Evolutionary conservation across 805 yeast genomes (phyloP).

Genomic region (Yamadazyma laniorum): DNA sequence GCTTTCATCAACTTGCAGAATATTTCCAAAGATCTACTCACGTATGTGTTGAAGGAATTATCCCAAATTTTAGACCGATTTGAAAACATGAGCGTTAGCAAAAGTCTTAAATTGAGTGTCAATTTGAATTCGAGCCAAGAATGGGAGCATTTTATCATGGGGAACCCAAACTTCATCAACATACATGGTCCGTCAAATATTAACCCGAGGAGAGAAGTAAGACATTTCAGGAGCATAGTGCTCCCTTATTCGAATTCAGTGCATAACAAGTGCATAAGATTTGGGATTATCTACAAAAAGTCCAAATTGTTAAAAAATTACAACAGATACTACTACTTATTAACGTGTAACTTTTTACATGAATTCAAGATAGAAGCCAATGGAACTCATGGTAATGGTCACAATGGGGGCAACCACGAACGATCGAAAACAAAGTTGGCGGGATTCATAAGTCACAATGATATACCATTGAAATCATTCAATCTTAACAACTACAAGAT

Average conservation of each 20-base stretch:
- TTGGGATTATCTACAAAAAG: slow-evolving; percentile 41
- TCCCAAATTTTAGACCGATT: slow-evolving; percentile 30
- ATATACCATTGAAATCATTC: slow-evolving; percentile 39
- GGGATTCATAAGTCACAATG: slow-evolving; percentile 40
- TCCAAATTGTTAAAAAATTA: slow-evolving; percentile 41
- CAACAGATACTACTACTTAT: slow-evolving; percentile 34
- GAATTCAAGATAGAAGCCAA: slow-evolving; percentile 36
- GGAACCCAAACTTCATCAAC: slow-evolving; percentile 59
- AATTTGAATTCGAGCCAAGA: slow-evolving; percentile 25
- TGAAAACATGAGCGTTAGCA: slow-evolving; percentile 23
- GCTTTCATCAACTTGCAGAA: slow-evolving; percentile 41
- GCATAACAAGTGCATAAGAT: slow-evolving; percentile 40
- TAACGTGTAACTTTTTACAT: slow-evolving; percentile 44
- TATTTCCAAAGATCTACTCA: slow-evolving; percentile 37
- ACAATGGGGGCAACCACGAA: background rate
- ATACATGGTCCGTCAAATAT: slow-evolving; percentile 31
- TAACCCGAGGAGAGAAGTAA: slow-evolving; percentile 40
- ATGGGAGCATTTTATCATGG: slow-evolving; percentile 39
- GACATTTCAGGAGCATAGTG: slow-evolving; percentile 45
- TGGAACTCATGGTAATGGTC: background rate
- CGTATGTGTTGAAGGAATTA: slow-evolving; percentile 38
- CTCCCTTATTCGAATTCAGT: slow-evolving; percentile 37
- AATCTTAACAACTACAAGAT: slow-evolving; percentile 39
- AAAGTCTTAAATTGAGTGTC: slow-evolving; percentile 21
- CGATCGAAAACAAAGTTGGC: slow-evolving; percentile 34